Evolutionary conservation across 2,329 filamentous ascomycete species (phyloP).

Genomic region (Plectosphaerella cucumerina): DNA sequence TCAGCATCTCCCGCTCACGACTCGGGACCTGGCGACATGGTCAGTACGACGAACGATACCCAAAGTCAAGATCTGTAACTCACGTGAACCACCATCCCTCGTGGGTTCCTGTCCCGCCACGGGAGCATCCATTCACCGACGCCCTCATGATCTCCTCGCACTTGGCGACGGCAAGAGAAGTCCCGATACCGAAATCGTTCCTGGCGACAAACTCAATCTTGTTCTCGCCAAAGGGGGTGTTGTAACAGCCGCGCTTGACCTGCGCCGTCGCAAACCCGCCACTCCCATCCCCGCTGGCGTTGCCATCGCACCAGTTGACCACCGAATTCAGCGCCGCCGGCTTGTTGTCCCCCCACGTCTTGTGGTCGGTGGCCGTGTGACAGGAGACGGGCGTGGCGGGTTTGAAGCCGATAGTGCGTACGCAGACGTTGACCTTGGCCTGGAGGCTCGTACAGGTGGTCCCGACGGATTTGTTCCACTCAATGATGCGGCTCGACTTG

Average conservation of each 20-base stretch:
- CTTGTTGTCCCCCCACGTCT: neutral
- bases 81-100: neutral
- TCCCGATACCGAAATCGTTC: neutral
- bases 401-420: conserved; percentile 5
- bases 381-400: neutral
- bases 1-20: too few relatives aligned
- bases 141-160: neutral
- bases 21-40: too few relatives aligned
- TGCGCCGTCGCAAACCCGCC: neutral
- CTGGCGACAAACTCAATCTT: neutral
- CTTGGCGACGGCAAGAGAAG: neutral
- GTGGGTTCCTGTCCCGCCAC: neutral
- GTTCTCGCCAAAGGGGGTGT: neutral
- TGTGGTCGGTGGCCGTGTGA: too few relatives aligned
- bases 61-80: too few relatives aligned
- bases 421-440: conserved; percentile 9
- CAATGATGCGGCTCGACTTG: conserved; percentile 14
- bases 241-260: neutral
- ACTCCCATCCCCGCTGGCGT: neutral
- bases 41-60: too few relatives aligned
- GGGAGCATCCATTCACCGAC: neutral
- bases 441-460: conserved; percentile 10
- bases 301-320: neutral
- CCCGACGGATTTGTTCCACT: conserved; percentile 14
- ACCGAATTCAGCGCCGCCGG: neutral